These are phyloP conservation scores for Trichoderma asperellum DNA, from an alignment of 2,329 filamentous ascomycete genomes.

Conservation along the genomic window DNA sequence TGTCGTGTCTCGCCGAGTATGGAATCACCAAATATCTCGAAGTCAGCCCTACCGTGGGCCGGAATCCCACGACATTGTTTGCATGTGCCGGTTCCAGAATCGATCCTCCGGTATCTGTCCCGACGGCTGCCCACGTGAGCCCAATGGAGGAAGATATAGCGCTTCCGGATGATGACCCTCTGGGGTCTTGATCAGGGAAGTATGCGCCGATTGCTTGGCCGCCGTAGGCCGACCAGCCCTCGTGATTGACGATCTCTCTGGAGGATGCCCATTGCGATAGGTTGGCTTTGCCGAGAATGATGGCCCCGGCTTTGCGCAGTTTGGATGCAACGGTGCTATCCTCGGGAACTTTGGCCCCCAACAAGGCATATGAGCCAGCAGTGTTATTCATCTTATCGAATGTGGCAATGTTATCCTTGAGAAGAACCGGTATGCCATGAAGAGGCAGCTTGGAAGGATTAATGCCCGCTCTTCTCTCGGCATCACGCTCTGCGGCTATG, in stretches of 20 bases:
- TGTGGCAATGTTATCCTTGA: slow-evolving; percentile 71
- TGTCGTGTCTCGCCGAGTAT: slow-evolving; percentile 67
- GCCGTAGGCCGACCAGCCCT: slow-evolving; percentile 67
- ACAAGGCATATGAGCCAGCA: slow-evolving; percentile 65
- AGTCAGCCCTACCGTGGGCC: slow-evolving; percentile 68
- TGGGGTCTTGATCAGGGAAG: slow-evolving; percentile 62
- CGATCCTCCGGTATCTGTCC: slow-evolving; percentile 60
- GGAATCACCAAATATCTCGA: slow-evolving; percentile 67
- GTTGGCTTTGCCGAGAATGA: slow-evolving; percentile 68
- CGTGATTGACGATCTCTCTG: slow-evolving; percentile 55
- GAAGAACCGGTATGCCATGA: slow-evolving; percentile 66
- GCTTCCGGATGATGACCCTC: slow-evolving; percentile 63
- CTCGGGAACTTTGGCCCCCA: slow-evolving; percentile 56
- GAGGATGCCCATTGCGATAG: slow-evolving; percentile 67
- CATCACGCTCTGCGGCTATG: slow-evolving; percentile 45
- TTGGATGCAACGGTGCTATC: slow-evolving; percentile 55
- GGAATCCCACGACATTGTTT: slow-evolving; percentile 70
- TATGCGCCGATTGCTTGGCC: slow-evolving; percentile 66
- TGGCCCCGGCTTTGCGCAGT: slow-evolving; percentile 60
- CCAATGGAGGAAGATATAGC: slow-evolving; percentile 63
- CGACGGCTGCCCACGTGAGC: slow-evolving; percentile 60
- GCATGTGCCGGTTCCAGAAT: slow-evolving; percentile 58
- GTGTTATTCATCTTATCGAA: slow-evolving; percentile 65
- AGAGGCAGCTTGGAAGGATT: slow-evolving; percentile 43
- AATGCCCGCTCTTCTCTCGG: slow-evolving; percentile 27